Conservation (phyloP, 495 filamentous ascomycete species). For the Cryomyces minteri region DNA sequence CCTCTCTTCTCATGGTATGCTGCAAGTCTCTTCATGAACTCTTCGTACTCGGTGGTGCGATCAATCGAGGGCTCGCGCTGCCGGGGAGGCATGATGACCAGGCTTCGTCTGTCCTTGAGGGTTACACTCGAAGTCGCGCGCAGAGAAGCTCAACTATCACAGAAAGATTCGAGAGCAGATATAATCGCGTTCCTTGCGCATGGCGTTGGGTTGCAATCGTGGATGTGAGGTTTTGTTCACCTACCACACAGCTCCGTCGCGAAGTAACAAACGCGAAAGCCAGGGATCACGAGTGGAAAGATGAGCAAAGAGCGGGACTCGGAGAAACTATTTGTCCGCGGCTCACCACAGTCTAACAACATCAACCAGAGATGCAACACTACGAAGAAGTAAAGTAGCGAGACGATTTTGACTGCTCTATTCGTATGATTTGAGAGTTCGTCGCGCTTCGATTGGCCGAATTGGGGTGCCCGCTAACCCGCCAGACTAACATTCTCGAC, state of each 20-base stretch:
- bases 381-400: too few relatives aligned
- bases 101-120: background rate
- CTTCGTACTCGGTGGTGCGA: slow-evolving; percentile 41
- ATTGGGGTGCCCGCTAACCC: too few relatives aligned
- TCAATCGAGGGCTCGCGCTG: slow-evolving; percentile 27
- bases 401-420: too few relatives aligned
- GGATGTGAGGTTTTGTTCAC: background rate
- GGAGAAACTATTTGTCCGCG: too few relatives aligned
- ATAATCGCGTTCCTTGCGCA: background rate
- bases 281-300: background rate
- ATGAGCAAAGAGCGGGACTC: too few relatives aligned
- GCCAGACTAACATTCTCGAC: too few relatives aligned
- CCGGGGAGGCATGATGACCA: slow-evolving; percentile 22
- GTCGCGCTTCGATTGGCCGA: too few relatives aligned
- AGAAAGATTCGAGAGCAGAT: background rate
- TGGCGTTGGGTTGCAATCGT: background rate
- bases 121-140: slow-evolving; percentile 13
- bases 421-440: too few relatives aligned
- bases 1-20: slow-evolving; percentile 54
- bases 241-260: too few relatives aligned
- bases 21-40: slow-evolving; percentile 47
- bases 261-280: background rate
- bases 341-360: too few relatives aligned
- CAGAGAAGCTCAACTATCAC: slow-evolving; percentile 1
- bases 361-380: too few relatives aligned